Conservation (phyloP, 2,329 filamentous ascomycete genomes). For the Venturiaceae sp. region DNA sequence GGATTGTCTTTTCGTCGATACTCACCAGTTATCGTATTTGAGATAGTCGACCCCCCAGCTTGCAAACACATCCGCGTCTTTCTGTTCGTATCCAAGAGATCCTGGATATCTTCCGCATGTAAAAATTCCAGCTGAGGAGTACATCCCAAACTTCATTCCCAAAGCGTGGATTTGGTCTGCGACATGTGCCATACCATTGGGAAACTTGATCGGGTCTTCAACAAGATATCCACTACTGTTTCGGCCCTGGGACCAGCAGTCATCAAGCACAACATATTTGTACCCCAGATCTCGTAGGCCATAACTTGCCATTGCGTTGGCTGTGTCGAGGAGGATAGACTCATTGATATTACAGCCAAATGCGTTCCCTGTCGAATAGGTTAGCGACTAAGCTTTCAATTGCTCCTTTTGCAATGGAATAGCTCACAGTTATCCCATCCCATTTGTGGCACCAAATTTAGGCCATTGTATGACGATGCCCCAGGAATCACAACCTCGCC, state of each 20-base stretch:
- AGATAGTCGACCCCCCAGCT: constrained; percentile 39
- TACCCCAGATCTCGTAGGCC: constrained; percentile 41
- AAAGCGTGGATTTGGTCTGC: constrained; percentile 37
- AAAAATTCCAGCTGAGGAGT: constrained; percentile 36
- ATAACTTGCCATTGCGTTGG: constrained; percentile 32
- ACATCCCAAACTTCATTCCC: constrained; percentile 44
- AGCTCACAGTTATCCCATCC: constrained; percentile 26
- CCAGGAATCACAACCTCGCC: constrained; percentile 11
- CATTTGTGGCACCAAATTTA: constrained; percentile 27
- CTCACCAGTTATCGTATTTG: constrained; percentile 46
- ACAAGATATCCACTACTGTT: constrained; percentile 33
- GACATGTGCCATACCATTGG: constrained; percentile 36
- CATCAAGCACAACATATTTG: constrained; percentile 42
- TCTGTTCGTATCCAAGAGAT: constrained; percentile 38
- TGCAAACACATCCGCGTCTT: constrained; percentile 43
- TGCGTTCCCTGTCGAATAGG: constrained; percentile 29
- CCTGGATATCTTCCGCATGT: constrained; percentile 31
- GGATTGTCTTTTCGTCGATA: too few species aligned
- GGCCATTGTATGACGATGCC: constrained; percentile 23
- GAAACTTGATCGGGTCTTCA: constrained; percentile 23
- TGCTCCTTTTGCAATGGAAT: background rate
- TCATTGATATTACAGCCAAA: constrained; percentile 39
- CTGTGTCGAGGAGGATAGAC: constrained; percentile 35
- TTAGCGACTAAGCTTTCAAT: constrained; percentile 17
- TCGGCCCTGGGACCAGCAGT: constrained; percentile 41